Conservation (phyloP, 2,329 filamentous ascomycete genomes). For the Cordyceps militaris region DNA sequence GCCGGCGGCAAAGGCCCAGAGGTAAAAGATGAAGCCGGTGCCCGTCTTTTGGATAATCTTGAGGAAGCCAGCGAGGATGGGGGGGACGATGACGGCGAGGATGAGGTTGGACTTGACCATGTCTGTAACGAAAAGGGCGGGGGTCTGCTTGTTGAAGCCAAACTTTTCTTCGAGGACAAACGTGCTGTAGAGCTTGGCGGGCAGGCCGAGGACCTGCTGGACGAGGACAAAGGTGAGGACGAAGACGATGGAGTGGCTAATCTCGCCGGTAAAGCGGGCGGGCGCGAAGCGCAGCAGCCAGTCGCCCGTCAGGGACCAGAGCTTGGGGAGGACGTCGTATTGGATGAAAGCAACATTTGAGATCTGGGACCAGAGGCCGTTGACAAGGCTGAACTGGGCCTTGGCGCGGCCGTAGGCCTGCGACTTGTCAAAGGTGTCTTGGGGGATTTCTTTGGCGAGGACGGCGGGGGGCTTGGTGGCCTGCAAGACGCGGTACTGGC, state of each 20-base stretch:
- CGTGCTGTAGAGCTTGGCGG: slow-evolving; percentile 81
- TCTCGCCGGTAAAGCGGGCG: slow-evolving; percentile 77
- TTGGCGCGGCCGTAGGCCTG: slow-evolving; percentile 96
- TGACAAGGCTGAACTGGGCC: slow-evolving; percentile 78
- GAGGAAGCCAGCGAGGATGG: slow-evolving; percentile 86
- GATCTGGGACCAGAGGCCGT: slow-evolving; percentile 74
- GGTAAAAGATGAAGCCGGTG: slow-evolving; percentile 93
- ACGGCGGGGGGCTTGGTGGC: slow-evolving; percentile 76
- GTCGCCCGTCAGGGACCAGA: slow-evolving; percentile 77
- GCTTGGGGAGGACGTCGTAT: slow-evolving; percentile 80
- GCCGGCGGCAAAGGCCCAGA: slow-evolving; percentile 86
- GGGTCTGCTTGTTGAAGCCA: slow-evolving; percentile 97
- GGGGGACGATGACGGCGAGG: slow-evolving; percentile 70
- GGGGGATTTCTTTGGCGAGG: slow-evolving; percentile 77
- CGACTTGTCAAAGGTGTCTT: slow-evolving; percentile 89
- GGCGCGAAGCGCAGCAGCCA: slow-evolving; percentile 70
- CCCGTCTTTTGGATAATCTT: slow-evolving; percentile 92
- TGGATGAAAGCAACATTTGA: slow-evolving; percentile 88
- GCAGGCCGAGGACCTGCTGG: slow-evolving; percentile 71
- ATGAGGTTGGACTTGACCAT: slow-evolving; percentile 87
- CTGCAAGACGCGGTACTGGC: slow-evolving; percentile 83
- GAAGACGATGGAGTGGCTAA: slow-evolving; percentile 88
- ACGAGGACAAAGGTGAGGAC: slow-evolving; percentile 80
- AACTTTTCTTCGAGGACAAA: slow-evolving; percentile 96
- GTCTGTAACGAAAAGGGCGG: slow-evolving; percentile 80